Conservation (phyloP, 768 basidiomycete species). For the Boletus pseudopeckii region DNA sequence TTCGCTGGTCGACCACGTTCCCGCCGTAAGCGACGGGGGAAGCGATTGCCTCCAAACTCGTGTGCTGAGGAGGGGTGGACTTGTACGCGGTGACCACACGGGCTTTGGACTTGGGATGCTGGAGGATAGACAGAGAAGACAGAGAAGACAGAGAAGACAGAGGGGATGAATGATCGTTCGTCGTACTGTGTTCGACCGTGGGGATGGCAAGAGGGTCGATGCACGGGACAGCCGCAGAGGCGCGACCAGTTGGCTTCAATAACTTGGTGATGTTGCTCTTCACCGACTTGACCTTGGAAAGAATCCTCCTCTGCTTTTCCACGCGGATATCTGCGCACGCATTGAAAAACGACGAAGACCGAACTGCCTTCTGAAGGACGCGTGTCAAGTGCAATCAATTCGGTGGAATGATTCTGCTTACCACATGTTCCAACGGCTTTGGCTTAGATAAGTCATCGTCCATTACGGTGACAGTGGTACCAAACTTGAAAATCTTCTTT, state of each 20-base stretch:
- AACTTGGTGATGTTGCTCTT: slow-evolving; percentile 15
- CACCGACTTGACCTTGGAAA: slow-evolving; percentile 10
- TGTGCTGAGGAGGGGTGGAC: neutral
- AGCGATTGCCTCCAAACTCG: neutral
- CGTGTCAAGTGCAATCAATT: neutral
- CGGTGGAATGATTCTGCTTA: neutral
- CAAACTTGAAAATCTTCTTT: slow-evolving; percentile 11
- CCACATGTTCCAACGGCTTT: slow-evolving; percentile 1
- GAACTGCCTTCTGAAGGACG: neutral
- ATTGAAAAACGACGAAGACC: neutral
- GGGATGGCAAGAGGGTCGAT: neutral
- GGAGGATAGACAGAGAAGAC: neutral
- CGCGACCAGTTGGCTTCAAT: slow-evolving; percentile 9
- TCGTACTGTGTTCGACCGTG: neutral
- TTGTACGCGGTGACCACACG: neutral
- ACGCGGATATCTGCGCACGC: neutral
- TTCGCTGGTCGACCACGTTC: neutral
- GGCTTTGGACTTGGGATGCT: neutral
- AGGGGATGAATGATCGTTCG: neutral
- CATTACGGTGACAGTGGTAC: neutral
- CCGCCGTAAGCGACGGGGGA: neutral
- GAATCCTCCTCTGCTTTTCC: slow-evolving; percentile 6
- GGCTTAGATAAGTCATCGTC: neutral
- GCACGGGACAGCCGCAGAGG: neutral
- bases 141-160: neutral